These are phyloP conservation scores for Lunularia cruciata DNA, from an alignment of 225 moss, liverwort and hornwort species.

Conservation along the genomic window DNA sequence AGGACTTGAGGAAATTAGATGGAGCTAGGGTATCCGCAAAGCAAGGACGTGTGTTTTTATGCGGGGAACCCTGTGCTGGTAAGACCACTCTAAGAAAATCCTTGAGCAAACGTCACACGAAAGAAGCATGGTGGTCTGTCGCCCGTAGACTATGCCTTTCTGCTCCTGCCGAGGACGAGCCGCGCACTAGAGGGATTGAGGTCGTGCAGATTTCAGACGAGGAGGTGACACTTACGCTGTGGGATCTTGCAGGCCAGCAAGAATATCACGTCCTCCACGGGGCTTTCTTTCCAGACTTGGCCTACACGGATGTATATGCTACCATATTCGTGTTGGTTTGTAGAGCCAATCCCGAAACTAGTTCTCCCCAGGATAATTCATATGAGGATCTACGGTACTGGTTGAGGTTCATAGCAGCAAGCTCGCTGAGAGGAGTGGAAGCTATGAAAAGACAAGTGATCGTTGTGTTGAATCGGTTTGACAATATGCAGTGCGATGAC, in stretches of 20 bases:
- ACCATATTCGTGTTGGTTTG: constrained; percentile 11
- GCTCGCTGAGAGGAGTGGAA: background rate
- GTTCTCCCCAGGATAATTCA: background rate
- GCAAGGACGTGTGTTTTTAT: too few relatives aligned
- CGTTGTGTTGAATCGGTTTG: background rate
- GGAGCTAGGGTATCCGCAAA: too few relatives aligned
- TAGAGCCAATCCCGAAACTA: background rate
- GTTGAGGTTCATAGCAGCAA: constrained; percentile 6
- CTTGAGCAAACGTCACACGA: too few relatives aligned
- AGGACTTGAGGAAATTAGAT: too few relatives aligned
- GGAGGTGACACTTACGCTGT: background rate
- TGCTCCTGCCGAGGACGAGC: too few relatives aligned
- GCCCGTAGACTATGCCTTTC: too few relatives aligned
- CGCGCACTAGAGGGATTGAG: constrained; percentile 9
- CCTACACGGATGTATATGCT: background rate
- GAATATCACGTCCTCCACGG: constrained; percentile 12
- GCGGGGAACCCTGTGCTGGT: too few relatives aligned
- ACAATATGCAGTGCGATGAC: background rate
- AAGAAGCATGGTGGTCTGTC: background rate
- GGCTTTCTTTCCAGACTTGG: constrained; percentile 6
- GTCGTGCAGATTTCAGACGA: background rate
- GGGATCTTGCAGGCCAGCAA: constrained; percentile 14
- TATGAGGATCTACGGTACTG: constrained; percentile 7
- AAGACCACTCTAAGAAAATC: too few relatives aligned
- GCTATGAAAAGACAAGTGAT: constrained; percentile 4